Base-by-base conservation (phyloP, 2,329 filamentous ascomycete species). In the Coleophoma eucalyptorum region DNA sequence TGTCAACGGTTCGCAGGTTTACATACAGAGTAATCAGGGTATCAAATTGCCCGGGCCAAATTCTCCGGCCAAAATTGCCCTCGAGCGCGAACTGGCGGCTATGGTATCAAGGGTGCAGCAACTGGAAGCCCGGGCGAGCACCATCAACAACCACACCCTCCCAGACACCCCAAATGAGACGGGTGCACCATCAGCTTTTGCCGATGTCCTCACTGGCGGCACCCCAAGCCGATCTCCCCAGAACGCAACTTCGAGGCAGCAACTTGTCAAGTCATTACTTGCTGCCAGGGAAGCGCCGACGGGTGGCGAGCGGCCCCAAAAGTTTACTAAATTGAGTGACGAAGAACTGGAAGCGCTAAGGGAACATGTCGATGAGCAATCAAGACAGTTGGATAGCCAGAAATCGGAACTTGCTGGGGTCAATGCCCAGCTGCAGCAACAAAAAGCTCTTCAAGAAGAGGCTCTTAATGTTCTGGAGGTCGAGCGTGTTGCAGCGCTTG, bases 311-410 rank as follows among this genome's bases (percentile, higher is more conserved):
- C 49, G 63, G 37, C 58, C 59, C 2, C 61, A 58, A 31, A 65
- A 63, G 48, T 56, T 64, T 16, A 61, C 60, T 19, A 66, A 65
- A 63, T 80, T 89, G 63, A 89, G 85, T 61, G 87, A 91, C 65
- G 87, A 93, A 72, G 89, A 93, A 67, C 86, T 96, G 61, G 85
- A 87, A 69, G 88, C 89, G 57, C 78, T 97, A 59, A 87, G 88
- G 62, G 91, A 96, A 62, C 90, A 96, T 71, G 87, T 97, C 56
- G 89, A 95, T 66, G 90, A 92, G 67, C 91, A 97, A 73, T 92
- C 92, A 51, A 91, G 95, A 69, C 84, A 96, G 66, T 91, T 97
- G 62, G 86, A 90, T 69, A 89, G 81, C 62, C 92, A 96, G 69
- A 88, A 89, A 61, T 84, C 91, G 60, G 89, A 94, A 70, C 87